Conservation (phyloP, 2,329 filamentous ascomycete species). For the Fusarium praegraminearum region DNA sequence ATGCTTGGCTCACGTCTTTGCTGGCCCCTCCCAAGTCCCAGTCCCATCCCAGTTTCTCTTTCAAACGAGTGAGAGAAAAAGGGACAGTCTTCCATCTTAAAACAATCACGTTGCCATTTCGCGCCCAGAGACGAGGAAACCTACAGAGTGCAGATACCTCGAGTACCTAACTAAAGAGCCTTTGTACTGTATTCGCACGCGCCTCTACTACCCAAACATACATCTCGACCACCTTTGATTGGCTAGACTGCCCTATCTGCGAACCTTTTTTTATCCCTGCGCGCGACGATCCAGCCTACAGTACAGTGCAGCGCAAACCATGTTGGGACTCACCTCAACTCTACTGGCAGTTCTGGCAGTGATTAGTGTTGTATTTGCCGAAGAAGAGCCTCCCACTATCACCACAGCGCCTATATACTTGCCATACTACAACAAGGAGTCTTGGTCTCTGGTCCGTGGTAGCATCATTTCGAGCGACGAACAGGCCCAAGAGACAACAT, state of each 20-base stretch:
- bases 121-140: not conserved
- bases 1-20: conserved; percentile 31
- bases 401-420: conserved; percentile 61
- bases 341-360: conserved; percentile 48
- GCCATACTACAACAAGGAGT: conserved; percentile 57
- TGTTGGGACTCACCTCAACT: conserved; percentile 30
- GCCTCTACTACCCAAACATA: not conserved
- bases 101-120: conserved; percentile 23
- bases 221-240: conserved; percentile 8
- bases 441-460: conserved; percentile 60
- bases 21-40: conserved; percentile 13
- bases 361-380: conserved; percentile 39
- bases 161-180: not conserved
- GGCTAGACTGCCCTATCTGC: not conserved
- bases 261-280: conserved; percentile 21
- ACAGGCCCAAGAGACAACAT: conserved; percentile 55
- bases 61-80: not conserved
- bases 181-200: conserved; percentile 7
- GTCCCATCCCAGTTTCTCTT: conserved; percentile 16
- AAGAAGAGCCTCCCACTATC: conserved; percentile 43
- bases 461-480: conserved; percentile 59
- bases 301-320: not conserved
- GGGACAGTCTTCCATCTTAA: conserved; percentile 19
- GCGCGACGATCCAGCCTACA: not conserved
- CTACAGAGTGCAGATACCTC: not conserved